phyloP scores from a whole-genome alignment of 345 rosid genomes.

The Murraya koenigii region DNA sequence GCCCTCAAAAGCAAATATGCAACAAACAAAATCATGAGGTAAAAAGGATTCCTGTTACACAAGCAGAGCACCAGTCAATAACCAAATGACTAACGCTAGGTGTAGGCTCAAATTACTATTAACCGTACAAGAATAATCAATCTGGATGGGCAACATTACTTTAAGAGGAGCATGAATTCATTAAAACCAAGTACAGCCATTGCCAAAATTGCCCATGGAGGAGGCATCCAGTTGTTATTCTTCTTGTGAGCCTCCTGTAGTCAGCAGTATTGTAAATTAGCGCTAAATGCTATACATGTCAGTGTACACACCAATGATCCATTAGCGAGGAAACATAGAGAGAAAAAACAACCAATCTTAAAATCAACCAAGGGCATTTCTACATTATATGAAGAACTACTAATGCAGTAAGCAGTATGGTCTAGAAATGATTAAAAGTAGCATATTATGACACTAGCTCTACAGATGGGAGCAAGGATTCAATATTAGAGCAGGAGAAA shows the following conservation, averaged over 20 bases:
- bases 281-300: neutral
- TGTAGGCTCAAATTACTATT: neutral
- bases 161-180: slow-evolving; percentile 72
- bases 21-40: slow-evolving; percentile 59
- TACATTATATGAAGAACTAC: neutral
- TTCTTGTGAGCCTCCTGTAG: slow-evolving; percentile 65
- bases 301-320: neutral
- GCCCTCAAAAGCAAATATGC: slow-evolving; percentile 58
- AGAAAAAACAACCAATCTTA: neutral
- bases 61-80: slow-evolving; percentile 18
- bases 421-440: neutral
- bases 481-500: neutral
- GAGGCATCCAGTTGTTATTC: slow-evolving; percentile 71
- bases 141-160: slow-evolving; percentile 30
- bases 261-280: slow-evolving; percentile 8
- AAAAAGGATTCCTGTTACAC: slow-evolving; percentile 75
- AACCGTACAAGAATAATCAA: neutral
- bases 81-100: neutral
- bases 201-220: slow-evolving; percentile 64
- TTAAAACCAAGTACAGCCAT: slow-evolving; percentile 69
- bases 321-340: neutral
- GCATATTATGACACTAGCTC: neutral
- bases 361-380: neutral
- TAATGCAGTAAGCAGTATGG: too few relatives aligned
- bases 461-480: neutral